phyloP scores from a whole-genome alignment of 345 rosid genomes.

The Gossypium australe region DNA sequence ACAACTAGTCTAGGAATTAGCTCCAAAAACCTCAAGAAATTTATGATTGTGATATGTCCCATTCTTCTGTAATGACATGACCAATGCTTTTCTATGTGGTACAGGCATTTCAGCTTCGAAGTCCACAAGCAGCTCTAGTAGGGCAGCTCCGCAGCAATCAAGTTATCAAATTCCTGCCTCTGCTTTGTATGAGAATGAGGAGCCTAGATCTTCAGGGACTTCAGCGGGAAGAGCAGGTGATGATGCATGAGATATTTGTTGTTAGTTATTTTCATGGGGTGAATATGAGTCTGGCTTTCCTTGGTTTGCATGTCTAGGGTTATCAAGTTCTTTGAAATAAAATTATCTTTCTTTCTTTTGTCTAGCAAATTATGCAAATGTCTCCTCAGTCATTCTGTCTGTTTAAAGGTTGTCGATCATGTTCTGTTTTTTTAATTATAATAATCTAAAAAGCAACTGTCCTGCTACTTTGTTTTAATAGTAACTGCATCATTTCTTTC shows the following conservation, averaged over 20 bases:
- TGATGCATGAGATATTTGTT: constrained; percentile 12
- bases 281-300: neutral
- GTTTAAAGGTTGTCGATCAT: neutral
- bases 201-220: constrained; percentile 33
- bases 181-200: constrained; percentile 76
- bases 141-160: constrained; percentile 47
- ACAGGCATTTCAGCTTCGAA: constrained; percentile 42
- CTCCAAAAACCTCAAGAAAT: neutral
- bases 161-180: constrained; percentile 88
- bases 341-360: neutral
- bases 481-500: neutral
- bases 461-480: neutral
- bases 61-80: neutral
- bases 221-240: constrained; percentile 45
- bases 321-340: neutral
- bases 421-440: neutral
- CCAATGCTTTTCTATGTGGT: constrained; percentile 34
- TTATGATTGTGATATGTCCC: neutral
- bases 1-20: neutral
- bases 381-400: neutral
- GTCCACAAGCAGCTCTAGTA: constrained; percentile 35
- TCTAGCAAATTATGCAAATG: neutral
- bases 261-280: neutral
- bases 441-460: neutral
- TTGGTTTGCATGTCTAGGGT: neutral